Evolutionary conservation across 192 early-diverging fungal species (phyloP).

Genomic region (Jimgerdemannia flammicorona): DNA sequence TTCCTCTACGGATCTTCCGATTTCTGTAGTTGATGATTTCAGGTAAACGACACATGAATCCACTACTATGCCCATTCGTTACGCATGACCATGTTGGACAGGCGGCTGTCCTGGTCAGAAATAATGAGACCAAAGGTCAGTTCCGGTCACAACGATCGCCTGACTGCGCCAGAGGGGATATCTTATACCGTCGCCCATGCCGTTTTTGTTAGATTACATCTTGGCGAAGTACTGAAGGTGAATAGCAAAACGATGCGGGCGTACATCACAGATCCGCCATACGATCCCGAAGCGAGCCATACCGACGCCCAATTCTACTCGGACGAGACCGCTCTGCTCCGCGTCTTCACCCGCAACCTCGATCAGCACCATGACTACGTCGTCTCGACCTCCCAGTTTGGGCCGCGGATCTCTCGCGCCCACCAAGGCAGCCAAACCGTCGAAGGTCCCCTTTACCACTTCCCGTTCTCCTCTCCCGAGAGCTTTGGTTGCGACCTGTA

Average conservation of each 20-base stretch:
- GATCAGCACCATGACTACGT: conserved; percentile 1
- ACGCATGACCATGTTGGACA: not conserved
- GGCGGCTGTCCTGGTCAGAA: too few species aligned
- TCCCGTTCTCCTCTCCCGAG: conserved; percentile 3
- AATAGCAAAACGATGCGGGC: not conserved
- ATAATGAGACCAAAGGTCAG: not conserved
- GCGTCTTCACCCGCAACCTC: not conserved
- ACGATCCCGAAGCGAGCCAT: not conserved
- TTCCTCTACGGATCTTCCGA: not conserved
- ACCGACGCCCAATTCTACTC: not conserved
- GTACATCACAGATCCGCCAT: not conserved
- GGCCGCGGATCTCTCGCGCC: conserved; percentile 7
- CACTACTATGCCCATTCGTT: not conserved
- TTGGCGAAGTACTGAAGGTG: not conserved
- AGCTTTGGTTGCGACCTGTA: conserved; percentile 31
- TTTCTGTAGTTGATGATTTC: not conserved
- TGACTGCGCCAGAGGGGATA: not conserved
- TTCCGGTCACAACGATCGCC: not conserved
- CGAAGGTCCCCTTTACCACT: not conserved
- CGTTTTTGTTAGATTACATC: not conserved
- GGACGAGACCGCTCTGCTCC: not conserved
- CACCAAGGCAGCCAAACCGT: not conserved
- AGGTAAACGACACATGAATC: not conserved
- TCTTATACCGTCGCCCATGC: not conserved
- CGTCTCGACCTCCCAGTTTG: conserved; percentile 14